A percentile compares a stretch with the other conserved stretches of the same genome.
These are phyloP conservation scores for Boechera stricta DNA, from an alignment of 345 rosid genomes.

Conservation along the genomic window DNA sequence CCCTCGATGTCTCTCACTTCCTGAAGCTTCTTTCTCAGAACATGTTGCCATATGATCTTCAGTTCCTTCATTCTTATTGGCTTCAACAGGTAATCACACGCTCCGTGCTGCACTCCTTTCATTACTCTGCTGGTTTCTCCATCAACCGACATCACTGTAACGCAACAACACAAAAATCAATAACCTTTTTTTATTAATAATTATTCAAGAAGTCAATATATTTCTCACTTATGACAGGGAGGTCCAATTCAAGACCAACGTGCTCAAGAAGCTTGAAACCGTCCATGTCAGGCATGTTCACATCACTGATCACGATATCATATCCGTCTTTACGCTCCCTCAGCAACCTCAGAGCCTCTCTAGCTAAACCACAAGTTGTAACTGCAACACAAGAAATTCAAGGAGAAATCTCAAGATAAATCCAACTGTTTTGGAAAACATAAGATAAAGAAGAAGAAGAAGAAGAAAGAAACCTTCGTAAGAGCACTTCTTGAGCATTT, in stretches of 20 bases:
- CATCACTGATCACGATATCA: slow-evolving; percentile 94
- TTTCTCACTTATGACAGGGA: slow-evolving; percentile 88
- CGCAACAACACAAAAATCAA: slow-evolving; percentile 10
- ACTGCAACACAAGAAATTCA: slow-evolving; percentile 49
- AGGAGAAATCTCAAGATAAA: neutral
- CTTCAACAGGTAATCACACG: slow-evolving; percentile 96
- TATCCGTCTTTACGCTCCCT: slow-evolving; percentile 90
- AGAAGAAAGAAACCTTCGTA: slow-evolving; percentile 68
- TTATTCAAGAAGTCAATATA: slow-evolving; percentile 2
- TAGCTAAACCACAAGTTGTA: slow-evolving; percentile 86
- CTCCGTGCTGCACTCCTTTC: slow-evolving; percentile 97
- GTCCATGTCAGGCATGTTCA: slow-evolving; percentile 99
- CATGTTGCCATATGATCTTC: slow-evolving; percentile 99
- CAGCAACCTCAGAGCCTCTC: slow-evolving; percentile 78
- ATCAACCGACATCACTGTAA: slow-evolving; percentile 95
- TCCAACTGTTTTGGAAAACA: neutral
- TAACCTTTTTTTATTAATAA: neutral
- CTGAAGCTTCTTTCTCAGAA: slow-evolving; percentile 77
- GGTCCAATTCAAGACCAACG: slow-evolving; percentile 96
- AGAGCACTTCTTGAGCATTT: slow-evolving; percentile 96
- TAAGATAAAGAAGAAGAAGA: neutral
- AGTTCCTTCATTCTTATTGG: slow-evolving; percentile 97
- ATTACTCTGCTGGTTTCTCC: slow-evolving; percentile 92
- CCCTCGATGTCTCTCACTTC: slow-evolving; percentile 78
- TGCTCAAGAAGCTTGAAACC: slow-evolving; percentile 96